These are phyloP conservation scores for Pythium vanterpoolii DNA, from an alignment of 352 stramenopile genomes.

Conservation along the genomic window DNA sequence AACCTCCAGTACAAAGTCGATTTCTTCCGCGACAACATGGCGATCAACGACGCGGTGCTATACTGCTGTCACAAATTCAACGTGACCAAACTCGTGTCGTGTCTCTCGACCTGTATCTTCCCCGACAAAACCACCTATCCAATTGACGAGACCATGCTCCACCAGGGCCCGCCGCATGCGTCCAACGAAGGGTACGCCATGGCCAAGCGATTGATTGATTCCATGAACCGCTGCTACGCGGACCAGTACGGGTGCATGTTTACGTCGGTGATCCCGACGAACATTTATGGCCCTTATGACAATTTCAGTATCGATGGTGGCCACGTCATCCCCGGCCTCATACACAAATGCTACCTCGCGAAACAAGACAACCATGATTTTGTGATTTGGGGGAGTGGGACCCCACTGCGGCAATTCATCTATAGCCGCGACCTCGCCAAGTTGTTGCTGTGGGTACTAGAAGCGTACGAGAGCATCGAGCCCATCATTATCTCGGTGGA, in stretches of 20 bases:
- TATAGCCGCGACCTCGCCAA: slow-evolving; percentile 94
- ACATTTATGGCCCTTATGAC: slow-evolving; percentile 98
- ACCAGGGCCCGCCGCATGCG: slow-evolving; percentile 74
- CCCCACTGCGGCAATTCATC: slow-evolving; percentile 97
- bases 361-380: slow-evolving; percentile 90
- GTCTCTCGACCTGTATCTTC: slow-evolving; percentile 98
- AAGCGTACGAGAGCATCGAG: slow-evolving; percentile 82
- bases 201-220: slow-evolving; percentile 98
- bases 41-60: slow-evolving; percentile 99
- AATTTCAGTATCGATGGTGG: slow-evolving; percentile 98
- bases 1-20: slow-evolving; percentile 93
- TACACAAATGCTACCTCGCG: slow-evolving; percentile 98
- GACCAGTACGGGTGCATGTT: slow-evolving; percentile 97
- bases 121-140: slow-evolving; percentile 98
- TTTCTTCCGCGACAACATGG: slow-evolving; percentile 98
- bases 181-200: slow-evolving; percentile 95
- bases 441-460: slow-evolving; percentile 88
- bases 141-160: slow-evolving; percentile 98
- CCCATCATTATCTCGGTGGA: slow-evolving; percentile 96
- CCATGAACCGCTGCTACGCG: slow-evolving; percentile 96
- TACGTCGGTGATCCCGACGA: slow-evolving; percentile 98
- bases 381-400: slow-evolving; percentile 94
- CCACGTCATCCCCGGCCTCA: slow-evolving; percentile 97
- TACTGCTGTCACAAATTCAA: slow-evolving; percentile 87
- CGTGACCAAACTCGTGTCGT: slow-evolving; percentile 97